Percentiles rank a stretch among this genome's conserved stretches.
Evolutionary conservation across 164 flowering plant species (phyloP).

Genomic region (Macadamia integrifolia): DNA sequence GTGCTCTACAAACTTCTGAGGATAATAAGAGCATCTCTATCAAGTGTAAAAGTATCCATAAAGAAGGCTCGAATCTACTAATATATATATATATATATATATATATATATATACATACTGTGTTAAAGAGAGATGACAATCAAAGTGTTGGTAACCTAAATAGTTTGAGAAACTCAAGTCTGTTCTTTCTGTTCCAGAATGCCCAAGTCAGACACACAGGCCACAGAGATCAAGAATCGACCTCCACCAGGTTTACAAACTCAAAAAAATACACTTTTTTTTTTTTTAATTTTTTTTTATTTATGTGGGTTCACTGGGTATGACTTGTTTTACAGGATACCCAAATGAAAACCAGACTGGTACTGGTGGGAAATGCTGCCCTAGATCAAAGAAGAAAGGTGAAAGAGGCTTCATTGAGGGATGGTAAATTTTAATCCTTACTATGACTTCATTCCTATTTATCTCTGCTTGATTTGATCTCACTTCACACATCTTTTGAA

Average conservation of each 20-base stretch:
- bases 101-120: too few species aligned
- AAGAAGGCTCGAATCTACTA: too few species aligned
- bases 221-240: background rate
- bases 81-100: too few species aligned
- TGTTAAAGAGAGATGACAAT: background rate
- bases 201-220: background rate
- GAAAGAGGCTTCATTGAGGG: slow-evolving; percentile 5
- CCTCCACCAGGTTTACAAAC: background rate
- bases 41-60: too few species aligned
- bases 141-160: background rate
- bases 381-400: background rate
- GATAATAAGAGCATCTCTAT: too few species aligned
- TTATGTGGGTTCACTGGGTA: background rate
- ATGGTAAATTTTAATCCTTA: background rate
- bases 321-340: background rate
- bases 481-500: too few species aligned
- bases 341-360: slow-evolving; percentile 1
- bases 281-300: background rate
- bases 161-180: background rate
- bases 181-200: background rate
- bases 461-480: background rate
- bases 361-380: slow-evolving; percentile 1
- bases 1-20: too few species aligned
- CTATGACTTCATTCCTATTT: background rate
- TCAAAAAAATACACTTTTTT: background rate